Base-by-base conservation (phyloP, 148 eudicot species). In the Fagopyrum esculentum region DNA sequence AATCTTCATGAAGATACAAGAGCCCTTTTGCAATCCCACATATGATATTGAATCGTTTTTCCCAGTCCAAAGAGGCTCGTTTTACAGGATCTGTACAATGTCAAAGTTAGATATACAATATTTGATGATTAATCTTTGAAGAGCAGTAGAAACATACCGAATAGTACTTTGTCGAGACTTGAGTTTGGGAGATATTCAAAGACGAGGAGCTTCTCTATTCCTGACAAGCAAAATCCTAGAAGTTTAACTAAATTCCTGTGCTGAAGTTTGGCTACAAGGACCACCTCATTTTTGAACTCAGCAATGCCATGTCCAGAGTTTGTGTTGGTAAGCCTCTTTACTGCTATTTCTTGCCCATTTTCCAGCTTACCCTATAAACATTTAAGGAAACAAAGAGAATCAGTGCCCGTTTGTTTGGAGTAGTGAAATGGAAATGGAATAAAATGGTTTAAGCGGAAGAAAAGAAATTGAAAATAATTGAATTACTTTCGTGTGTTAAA, bases 1-100 rank as follows among this genome's bases (percentile, higher is more conserved):
- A 79, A 74, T 80, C 82, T 75, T 82, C 82, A 70, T 82, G 85
- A 45, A 82, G 85, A 71, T 82, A 79, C 15, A 8, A 57, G 54
- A 43, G 63, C 60, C 70, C 69, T 64, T 12, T 61, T 7, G 72
- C 77, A 10, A 75, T 64, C 44, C 77, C 77, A 26, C 26, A 17
- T 22, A 45, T 40, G 3, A 75, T 60, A 17, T 61, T 49, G 10
- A 47, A 26, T 26, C 77, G 66, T 12, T 17, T 61, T 13, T 69
- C 44, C 77, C 77, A 64, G 35, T 64, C 77, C 77, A 75, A 74
- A 59, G 29, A 44, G 26, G 29, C 73, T 70, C 29, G 29, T 47
- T 70, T 70, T 0, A 70, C 10, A 15, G 73, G 73, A 45, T 70
- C 73, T 70, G 17, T 19, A 47, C 12, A 70, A 6, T 70, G 51